phyloP scores from a whole-genome alignment of 371 early-diverging fungal species.

The Phascolomyces articulosus region DNA sequence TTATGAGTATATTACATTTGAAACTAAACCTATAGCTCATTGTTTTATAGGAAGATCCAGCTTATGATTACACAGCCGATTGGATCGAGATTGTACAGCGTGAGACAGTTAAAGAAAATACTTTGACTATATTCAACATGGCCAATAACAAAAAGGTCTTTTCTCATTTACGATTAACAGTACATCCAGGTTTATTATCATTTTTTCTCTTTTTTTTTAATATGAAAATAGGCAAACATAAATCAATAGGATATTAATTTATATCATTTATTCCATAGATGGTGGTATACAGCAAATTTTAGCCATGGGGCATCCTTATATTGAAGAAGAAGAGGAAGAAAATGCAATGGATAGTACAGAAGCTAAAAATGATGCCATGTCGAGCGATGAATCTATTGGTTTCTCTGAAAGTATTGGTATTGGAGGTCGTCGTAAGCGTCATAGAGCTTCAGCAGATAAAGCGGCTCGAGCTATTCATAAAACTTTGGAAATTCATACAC shows the following conservation, averaged over 20 bases:
- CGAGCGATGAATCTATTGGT: constrained; percentile 2
- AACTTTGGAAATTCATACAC: not conserved
- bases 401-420: not conserved
- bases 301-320: constrained; percentile 15
- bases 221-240: not conserved
- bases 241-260: too few species aligned
- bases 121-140: not conserved
- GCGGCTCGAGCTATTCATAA: not conserved
- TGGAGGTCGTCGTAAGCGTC: not conserved
- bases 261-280: constrained; percentile 13
- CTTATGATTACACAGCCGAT: constrained; percentile 7
- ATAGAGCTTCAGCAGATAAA: not conserved
- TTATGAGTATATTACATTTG: too few species aligned
- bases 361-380: not conserved
- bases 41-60: constrained; percentile 21
- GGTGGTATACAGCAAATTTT: constrained; percentile 39
- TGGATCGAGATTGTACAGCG: constrained; percentile 24
- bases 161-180: constrained; percentile 26
- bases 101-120: constrained; percentile 1
- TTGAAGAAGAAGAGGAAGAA: not conserved
- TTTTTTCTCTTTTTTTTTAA: not conserved
- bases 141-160: constrained; percentile 4
- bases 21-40: too few species aligned
- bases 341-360: not conserved
- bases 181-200: constrained; percentile 22